Conservation (phyloP, 2,329 filamentous ascomycete genomes). For the Penicillium vulpinum region DNA sequence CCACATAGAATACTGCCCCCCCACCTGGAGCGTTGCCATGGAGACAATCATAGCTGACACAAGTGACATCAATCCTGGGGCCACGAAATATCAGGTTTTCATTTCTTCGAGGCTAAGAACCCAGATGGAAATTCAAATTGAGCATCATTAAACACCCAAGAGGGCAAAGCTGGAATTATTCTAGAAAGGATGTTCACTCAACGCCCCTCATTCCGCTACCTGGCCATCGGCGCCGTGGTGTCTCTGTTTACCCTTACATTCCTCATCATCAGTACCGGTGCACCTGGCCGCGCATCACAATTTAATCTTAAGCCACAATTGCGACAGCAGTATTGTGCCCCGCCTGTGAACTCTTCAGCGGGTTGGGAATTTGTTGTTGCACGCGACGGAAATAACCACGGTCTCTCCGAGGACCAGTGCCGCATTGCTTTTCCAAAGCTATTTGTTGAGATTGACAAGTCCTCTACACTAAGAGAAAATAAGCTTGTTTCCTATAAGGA, state of each 20-base stretch:
- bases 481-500: conserved; percentile 36
- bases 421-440: conserved; percentile 44
- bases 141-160: background rate
- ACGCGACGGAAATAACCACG: conserved; percentile 40
- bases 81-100: background rate
- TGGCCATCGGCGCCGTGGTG: conserved; percentile 28
- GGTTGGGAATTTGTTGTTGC: conserved; percentile 36
- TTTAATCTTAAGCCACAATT: conserved; percentile 25
- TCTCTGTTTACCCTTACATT: conserved; percentile 32
- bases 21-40: conserved; percentile 23
- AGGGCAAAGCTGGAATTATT: background rate
- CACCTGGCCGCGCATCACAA: conserved; percentile 19
- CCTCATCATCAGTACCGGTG: conserved; percentile 21
- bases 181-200: conserved; percentile 22
- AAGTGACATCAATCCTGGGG: background rate
- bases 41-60: conserved; percentile 23
- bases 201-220: conserved; percentile 29
- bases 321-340: conserved; percentile 1
- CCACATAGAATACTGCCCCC: background rate
- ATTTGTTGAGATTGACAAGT: conserved; percentile 40
- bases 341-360: background rate
- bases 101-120: background rate
- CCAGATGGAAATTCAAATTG: background rate
- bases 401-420: conserved; percentile 39
- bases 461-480: conserved; percentile 22